A percentile compares a stretch with the other conserved stretches of the same genome.
These are phyloP conservation scores for Turritis glabra DNA, from an alignment of 345 rosid genomes.

Conservation along the genomic window DNA sequence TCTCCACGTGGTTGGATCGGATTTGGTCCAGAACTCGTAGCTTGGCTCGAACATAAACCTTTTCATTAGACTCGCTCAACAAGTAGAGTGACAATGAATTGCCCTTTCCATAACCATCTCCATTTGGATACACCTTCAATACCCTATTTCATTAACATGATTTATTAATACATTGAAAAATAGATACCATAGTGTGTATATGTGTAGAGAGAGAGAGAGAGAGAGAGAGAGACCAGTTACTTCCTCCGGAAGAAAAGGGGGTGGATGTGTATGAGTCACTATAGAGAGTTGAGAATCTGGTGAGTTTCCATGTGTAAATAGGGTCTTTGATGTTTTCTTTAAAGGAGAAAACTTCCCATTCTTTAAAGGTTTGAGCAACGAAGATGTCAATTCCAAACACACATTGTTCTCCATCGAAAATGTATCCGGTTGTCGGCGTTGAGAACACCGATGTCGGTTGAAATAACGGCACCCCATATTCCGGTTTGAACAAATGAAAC, in stretches of 20 bases:
- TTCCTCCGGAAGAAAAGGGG: conserved; percentile 20
- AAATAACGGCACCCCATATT: background rate
- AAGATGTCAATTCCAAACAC: conserved; percentile 30
- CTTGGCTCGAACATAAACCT: conserved; percentile 21
- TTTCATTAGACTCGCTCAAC: background rate
- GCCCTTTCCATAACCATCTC: conserved; percentile 10
- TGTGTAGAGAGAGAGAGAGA: background rate
- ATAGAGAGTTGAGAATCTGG: background rate
- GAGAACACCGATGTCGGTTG: background rate
- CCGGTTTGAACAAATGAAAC: conserved; percentile 4
- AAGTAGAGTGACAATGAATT: conserved; percentile 27
- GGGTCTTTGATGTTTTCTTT: conserved; percentile 22
- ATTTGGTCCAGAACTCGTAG: conserved; percentile 17
- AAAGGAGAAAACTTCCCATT: conserved; percentile 19
- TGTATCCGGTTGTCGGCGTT: conserved; percentile 6
- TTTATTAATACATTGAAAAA: background rate
- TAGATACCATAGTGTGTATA: background rate
- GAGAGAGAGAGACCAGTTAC: conserved; percentile 21
- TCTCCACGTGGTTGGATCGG: conserved; percentile 13
- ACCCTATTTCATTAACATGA: background rate
- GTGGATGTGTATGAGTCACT: conserved; percentile 12
- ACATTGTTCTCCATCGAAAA: conserved; percentile 18
- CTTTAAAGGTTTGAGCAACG: conserved; percentile 1
- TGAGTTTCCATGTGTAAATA: conserved; percentile 3
- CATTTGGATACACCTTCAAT: conserved; percentile 29